Evolutionary conservation across 805 yeast genomes (phyloP), one percentile per base, ranked within the genome.

Genomic region (Saccharomycopsis sp.): DNA sequence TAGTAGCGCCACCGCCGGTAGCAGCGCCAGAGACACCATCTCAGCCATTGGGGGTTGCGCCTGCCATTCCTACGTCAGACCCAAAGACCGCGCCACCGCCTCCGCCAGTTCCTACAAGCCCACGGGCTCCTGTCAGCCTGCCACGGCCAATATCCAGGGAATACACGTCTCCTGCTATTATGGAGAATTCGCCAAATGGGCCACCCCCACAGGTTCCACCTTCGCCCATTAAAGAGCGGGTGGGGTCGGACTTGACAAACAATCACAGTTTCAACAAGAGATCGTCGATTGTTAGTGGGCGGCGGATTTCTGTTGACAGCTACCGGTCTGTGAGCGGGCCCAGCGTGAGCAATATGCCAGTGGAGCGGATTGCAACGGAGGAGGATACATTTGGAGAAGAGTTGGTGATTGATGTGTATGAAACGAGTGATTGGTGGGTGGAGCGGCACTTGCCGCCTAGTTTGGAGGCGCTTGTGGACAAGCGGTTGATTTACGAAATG

Each of bases 361-460:
- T 18, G 29, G 48, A 43, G 30, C 53, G 15, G 23, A 17, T 17
- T 17, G 35, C 30, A 23, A 12, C 31, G 9, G 8, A 16, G 3
- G 29, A 21, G 2, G 32, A 29, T 8, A 4, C 25, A 39, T 16
- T 23, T 47, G 1, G 30, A 33, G 46, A 43, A n/a, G n/a, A n/a
- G n/a, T n/a, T n/a, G n/a, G n/a, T n/a, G 13, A 40, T 38, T 31
- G 60, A 58, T 15, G 49, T 64, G 16, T 62, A 58, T 31, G 53
- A 62, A 15, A 59, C 56, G 4, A 58, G 61, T 18, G 56, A 54
- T 13, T 87, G 96, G 96, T 84, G 92, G 89, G 50, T 73, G 12
- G 60, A 60, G 5, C 64, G 69, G 12, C 68, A 69, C 5, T 61
- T 77, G 4, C 95, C 95, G 2, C 71, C 74, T 0, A 54, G 62